phyloP scores from a whole-genome alignment of 163 green algal species.

The Scenedesmus sp. region DNA sequence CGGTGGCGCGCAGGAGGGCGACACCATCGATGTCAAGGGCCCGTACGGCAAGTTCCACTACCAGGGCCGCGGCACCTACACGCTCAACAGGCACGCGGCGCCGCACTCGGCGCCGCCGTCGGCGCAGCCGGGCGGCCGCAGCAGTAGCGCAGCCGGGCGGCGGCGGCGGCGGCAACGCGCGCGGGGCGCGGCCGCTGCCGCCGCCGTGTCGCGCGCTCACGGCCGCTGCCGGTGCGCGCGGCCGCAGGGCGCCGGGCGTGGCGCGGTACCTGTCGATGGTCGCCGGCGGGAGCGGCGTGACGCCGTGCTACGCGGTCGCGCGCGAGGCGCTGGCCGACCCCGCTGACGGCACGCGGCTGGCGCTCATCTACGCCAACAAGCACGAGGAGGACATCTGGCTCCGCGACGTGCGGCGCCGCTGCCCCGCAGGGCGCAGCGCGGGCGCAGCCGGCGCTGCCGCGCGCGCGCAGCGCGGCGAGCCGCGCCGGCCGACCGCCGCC shows the following conservation, averaged over 20 bases:
- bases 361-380: constrained; percentile 94
- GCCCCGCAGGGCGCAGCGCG: not conserved
- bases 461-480: too few relatives aligned
- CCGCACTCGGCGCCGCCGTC: too few relatives aligned
- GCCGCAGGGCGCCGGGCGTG: constrained; percentile 34
- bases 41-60: constrained; percentile 87
- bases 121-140: too few relatives aligned
- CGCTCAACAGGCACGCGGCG: constrained; percentile 51
- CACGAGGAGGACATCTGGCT: constrained; percentile 87
- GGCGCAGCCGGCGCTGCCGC: too few relatives aligned
- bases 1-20: constrained; percentile 36
- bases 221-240: too few relatives aligned
- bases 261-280: constrained; percentile 79
- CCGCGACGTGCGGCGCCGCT: not conserved
- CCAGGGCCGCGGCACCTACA: constrained; percentile 50
- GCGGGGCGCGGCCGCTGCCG: too few relatives aligned
- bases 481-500: too few relatives aligned
- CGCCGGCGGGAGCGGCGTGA: constrained; percentile 91
- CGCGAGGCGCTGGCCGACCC: constrained; percentile 11
- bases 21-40: constrained; percentile 71
- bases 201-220: too few relatives aligned
- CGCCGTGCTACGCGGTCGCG: constrained; percentile 75
- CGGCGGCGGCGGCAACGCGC: too few relatives aligned
- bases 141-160: too few relatives aligned
- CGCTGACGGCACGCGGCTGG: constrained; percentile 8